These are phyloP conservation scores for Naematelia encephala DNA, from an alignment of 768 basidiomycete genomes.

Conservation along the genomic window DNA sequence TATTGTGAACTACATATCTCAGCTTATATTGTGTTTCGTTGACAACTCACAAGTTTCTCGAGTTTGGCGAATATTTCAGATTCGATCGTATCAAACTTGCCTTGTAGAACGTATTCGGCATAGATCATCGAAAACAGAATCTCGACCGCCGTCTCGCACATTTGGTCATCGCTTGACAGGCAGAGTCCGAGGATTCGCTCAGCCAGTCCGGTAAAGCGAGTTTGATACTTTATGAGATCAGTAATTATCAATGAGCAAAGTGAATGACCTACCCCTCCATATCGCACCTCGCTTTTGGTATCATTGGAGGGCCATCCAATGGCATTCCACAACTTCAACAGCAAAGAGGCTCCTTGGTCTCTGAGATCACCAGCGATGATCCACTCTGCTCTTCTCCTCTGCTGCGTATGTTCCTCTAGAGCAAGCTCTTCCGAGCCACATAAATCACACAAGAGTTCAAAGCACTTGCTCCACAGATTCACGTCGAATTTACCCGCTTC, in stretches of 20 bases:
- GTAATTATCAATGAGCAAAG: neutral
- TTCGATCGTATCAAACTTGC: slow-evolving; percentile 83
- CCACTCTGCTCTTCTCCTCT: slow-evolving; percentile 96
- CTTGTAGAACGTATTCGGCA: slow-evolving; percentile 75
- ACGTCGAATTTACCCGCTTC: slow-evolving; percentile 67
- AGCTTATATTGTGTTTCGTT: slow-evolving; percentile 5
- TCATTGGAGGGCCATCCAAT: slow-evolving; percentile 64
- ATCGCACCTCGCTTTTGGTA: slow-evolving; percentile 49
- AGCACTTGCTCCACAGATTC: slow-evolving; percentile 73
- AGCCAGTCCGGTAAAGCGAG: slow-evolving; percentile 74
- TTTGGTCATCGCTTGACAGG: slow-evolving; percentile 87
- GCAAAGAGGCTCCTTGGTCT: slow-evolving; percentile 78
- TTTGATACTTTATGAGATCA: slow-evolving; percentile 59
- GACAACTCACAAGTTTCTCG: slow-evolving; percentile 83
- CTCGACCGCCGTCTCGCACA: slow-evolving; percentile 83
- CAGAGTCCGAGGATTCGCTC: slow-evolving; percentile 88
- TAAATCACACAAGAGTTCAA: slow-evolving; percentile 76
- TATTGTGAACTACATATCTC: slow-evolving; percentile 11
- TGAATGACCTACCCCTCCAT: slow-evolving; percentile 61
- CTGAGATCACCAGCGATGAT: slow-evolving; percentile 92
- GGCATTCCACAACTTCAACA: slow-evolving; percentile 78
- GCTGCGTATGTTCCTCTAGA: slow-evolving; percentile 92
- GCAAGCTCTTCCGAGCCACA: slow-evolving; percentile 85
- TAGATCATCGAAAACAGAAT: slow-evolving; percentile 92
- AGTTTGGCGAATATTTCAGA: slow-evolving; percentile 86